A percentile compares a stretch with the other conserved stretches of the same genome.
Conservation (phyloP, 108 stramenopile genomes). For the Stephanodiscus minutulus region DNA sequence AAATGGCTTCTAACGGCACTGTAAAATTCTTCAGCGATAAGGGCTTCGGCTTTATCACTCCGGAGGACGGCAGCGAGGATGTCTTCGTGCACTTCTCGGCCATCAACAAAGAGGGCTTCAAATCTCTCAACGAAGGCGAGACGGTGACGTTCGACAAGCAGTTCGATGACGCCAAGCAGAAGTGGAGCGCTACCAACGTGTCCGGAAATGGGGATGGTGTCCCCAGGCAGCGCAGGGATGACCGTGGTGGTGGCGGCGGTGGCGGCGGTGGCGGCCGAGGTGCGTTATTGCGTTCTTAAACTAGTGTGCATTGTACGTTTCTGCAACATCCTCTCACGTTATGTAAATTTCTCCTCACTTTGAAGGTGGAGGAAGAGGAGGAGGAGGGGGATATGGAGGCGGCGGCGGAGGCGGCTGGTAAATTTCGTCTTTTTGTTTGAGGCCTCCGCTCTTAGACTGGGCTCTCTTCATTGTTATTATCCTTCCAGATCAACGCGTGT, state of each 20-base stretch:
- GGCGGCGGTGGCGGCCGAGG: not conserved
- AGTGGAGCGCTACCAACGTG: constrained; percentile 34
- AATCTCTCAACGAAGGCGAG: constrained; percentile 33
- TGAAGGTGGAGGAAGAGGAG: not conserved
- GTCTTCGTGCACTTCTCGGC: constrained; percentile 40
- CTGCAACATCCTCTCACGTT: not conserved
- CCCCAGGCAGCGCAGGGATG: not conserved
- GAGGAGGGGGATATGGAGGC: constrained; percentile 1
- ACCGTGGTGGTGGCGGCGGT: not conserved
- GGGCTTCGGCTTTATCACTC: constrained; percentile 45
- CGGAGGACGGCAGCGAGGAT: constrained; percentile 35
- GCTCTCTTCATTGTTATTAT: not conserved
- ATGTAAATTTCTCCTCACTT: not conserved
- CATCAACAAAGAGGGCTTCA: constrained; percentile 41
- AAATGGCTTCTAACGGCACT: constrained; percentile 5
- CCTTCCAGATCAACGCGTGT: not conserved
- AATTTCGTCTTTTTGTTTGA: not conserved
- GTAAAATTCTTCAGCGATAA: constrained; percentile 43
- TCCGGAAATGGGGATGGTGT: constrained; percentile 19
- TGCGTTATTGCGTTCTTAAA: not conserved
- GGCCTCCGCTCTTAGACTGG: constrained; percentile 1
- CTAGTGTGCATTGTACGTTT: not conserved
- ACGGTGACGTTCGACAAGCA: constrained; percentile 25
- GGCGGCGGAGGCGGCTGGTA: constrained; percentile 4
- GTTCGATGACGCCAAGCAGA: constrained; percentile 20